Conservation (phyloP, 108 stramenopile species). For the Pseudonitzschia delicatissima region DNA sequence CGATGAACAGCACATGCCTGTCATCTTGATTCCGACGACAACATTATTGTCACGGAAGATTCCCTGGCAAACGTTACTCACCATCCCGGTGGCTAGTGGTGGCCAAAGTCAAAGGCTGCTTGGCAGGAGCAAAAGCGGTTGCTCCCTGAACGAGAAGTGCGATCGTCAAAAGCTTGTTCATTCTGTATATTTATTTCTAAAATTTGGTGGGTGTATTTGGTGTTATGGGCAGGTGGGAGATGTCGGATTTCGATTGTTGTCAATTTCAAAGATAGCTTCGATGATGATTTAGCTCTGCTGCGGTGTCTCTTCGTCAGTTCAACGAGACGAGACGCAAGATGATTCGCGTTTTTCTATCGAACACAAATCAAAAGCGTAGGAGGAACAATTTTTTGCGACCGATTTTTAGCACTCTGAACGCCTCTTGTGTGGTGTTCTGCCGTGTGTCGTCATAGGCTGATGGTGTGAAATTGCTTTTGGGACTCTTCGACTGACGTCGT, state of each 20-base stretch:
- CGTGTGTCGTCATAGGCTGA: too few species aligned
- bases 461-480: not conserved
- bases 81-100: not conserved
- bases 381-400: too few species aligned
- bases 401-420: too few species aligned
- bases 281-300: not conserved
- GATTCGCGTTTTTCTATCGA: too few species aligned
- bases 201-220: not conserved
- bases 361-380: too few species aligned
- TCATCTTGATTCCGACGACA: too few species aligned
- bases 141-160: conserved; percentile 6
- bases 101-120: conserved; percentile 2
- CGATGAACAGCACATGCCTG: too few species aligned
- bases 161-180: conserved; percentile 14
- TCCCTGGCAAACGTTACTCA: not conserved
- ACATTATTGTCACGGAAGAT: not conserved
- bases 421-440: too few species aligned
- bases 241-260: not conserved
- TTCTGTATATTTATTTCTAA: not conserved
- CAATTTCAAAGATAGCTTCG: not conserved
- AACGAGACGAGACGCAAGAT: too few species aligned
- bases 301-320: too few species aligned
- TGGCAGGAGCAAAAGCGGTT: conserved; percentile 15
- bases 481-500: not conserved
- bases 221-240: not conserved